Evolutionary conservation across 2,329 filamentous ascomycete species (phyloP), one percentile per base, ranked within the genome.

Genomic region (Trichophaea hybrida): DNA sequence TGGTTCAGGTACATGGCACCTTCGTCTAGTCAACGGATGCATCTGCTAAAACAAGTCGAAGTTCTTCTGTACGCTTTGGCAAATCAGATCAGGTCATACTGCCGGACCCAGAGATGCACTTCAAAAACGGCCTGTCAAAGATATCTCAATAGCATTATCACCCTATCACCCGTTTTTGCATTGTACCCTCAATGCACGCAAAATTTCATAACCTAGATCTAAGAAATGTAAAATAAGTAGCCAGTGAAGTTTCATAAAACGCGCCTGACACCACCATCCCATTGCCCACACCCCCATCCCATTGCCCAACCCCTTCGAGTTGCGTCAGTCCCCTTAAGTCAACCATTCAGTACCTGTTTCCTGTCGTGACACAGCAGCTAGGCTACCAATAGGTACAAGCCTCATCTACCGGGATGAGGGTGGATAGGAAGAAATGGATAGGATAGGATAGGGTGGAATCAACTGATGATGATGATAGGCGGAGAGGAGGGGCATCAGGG

Each of bases 181-280:
- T 24, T 12, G n/a, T 12, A 46, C 12, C 40, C 10, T 43, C 38
- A 43, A 12, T 5, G 24, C 24, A 24, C 3, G 24, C 24, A 24
- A 24, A 24, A 24, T 24, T 24, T 24, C 24, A 24, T 24, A 1
- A 3, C 24, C 24, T 3, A 24, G 24, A 1, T 3, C 24, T 1
- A 50, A 50, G 31, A 50, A 33, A 33, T 17, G 2, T 31, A 52
- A 53, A 40, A 35, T 48, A 69, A 76, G 67, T 73, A 80, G 78
- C 78, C 80, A 52, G 88, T 94, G 61, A 96, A 78, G 68, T 89
- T 88, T 97, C 88, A 73, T 98, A 98, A 68, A 94, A 94, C 1
- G 90, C 89, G n/a, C 93, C 91, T 82, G 88, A 98, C 93, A 32
- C 80, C 93, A 98, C 91, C 93, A 97, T 17, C 83, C 86, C 77